Conservation (phyloP, 2,329 filamentous ascomycete genomes). For the Tolypocladium inflatum region DNA sequence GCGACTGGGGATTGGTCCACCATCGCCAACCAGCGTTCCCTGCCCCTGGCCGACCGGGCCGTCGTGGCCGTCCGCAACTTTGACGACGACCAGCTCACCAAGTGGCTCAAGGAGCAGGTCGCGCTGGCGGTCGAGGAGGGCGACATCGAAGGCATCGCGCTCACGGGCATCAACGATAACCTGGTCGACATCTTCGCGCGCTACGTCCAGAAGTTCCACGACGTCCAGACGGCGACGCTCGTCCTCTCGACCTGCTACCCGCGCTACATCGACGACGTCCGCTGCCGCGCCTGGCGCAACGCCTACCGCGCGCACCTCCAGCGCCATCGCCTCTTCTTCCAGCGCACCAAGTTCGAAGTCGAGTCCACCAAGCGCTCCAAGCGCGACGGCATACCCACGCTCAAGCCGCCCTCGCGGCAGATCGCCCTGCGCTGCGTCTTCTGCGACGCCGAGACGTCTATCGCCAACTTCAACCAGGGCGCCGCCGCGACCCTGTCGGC, state of each 20-base stretch:
- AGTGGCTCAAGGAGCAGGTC: slow-evolving; percentile 60
- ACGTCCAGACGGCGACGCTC: slow-evolving; percentile 70
- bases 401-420: slow-evolving; percentile 57
- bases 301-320: slow-evolving; percentile 63
- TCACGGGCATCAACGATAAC: slow-evolving; percentile 66
- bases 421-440: slow-evolving; percentile 69
- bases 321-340: slow-evolving; percentile 63
- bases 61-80: slow-evolving; percentile 64
- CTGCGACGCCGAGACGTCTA: slow-evolving; percentile 54
- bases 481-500: slow-evolving; percentile 8
- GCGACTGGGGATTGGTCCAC: slow-evolving; percentile 67
- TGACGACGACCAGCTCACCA: slow-evolving; percentile 49
- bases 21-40: slow-evolving; percentile 62
- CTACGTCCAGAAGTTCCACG: slow-evolving; percentile 66
- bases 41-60: slow-evolving; percentile 66
- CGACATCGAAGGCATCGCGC: slow-evolving; percentile 66
- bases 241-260: slow-evolving; percentile 66
- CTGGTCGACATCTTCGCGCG: slow-evolving; percentile 67
- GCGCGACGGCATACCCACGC: slow-evolving; percentile 50
- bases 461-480: slow-evolving; percentile 26
- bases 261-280: slow-evolving; percentile 66
- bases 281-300: slow-evolving; percentile 64
- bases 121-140: slow-evolving; percentile 52
- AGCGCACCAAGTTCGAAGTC: slow-evolving; percentile 69
- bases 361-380: slow-evolving; percentile 64